These are phyloP conservation scores for Boletus subparvulus DNA, from an alignment of 768 basidiomycete species.

Conservation along the genomic window DNA sequence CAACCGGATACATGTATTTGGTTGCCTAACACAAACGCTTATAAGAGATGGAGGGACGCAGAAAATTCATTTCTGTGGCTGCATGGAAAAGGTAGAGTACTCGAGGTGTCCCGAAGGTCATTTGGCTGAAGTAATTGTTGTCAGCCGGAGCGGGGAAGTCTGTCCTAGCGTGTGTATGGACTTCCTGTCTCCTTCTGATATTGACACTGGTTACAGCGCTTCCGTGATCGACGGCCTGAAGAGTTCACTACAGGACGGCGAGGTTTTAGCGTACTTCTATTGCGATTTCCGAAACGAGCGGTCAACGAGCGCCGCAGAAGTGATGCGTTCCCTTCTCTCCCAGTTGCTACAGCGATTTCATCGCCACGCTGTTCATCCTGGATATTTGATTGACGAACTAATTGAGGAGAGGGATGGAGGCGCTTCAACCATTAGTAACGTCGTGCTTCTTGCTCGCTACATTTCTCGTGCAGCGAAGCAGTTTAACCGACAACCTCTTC, in stretches of 20 bases:
- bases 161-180: constrained; percentile 7
- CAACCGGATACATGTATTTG: constrained; percentile 13
- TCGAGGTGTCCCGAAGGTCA: not conserved
- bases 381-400: not conserved
- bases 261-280: constrained; percentile 17
- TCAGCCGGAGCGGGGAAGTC: constrained; percentile 19
- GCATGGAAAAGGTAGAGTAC: constrained; percentile 11
- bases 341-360: constrained; percentile 8
- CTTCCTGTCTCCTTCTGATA: fast-evolving
- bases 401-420: not conserved
- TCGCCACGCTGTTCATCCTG: not conserved
- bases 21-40: constrained; percentile 1
- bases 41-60: constrained; percentile 1
- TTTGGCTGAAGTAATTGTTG: not conserved
- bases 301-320: constrained; percentile 3
- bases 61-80: constrained; percentile 11
- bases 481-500: not conserved
- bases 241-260: not conserved
- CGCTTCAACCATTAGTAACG: not conserved
- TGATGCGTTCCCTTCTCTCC: constrained; percentile 17
- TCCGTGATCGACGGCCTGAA: constrained; percentile 12
- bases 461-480: not conserved
- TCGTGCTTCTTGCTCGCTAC: not conserved
- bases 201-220: constrained; percentile 1
- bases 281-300: constrained; percentile 19